phyloP scores from a whole-genome alignment of 176 grass and related monocot genomes.

The Ampelocalamus luodianensis region DNA sequence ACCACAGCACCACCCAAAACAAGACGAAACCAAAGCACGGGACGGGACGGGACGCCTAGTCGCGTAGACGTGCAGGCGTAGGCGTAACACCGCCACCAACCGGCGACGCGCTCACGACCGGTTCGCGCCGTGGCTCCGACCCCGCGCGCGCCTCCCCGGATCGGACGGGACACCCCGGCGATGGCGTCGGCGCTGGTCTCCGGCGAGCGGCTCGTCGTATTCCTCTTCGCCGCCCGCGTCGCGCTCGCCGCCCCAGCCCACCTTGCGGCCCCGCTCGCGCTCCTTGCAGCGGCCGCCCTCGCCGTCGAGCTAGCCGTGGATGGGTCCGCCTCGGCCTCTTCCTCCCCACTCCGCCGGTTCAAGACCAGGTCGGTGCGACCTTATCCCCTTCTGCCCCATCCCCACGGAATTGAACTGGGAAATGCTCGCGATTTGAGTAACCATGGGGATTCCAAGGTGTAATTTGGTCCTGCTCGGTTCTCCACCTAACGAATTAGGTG shows the following conservation, averaged over 20 bases:
- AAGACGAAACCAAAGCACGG: no score
- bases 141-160: neutral
- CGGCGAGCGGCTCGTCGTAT: conserved; percentile 81
- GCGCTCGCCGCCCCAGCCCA: conserved; percentile 57
- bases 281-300: conserved; percentile 58
- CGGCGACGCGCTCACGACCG: no score
- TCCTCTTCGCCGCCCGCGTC: conserved; percentile 82
- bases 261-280: conserved; percentile 56
- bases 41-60: no score
- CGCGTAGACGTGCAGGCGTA: no score
- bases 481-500: neutral
- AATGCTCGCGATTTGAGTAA: neutral
- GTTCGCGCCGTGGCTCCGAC: no score
- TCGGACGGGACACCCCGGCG: neutral
- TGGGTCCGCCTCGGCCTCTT: neutral
- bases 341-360: conserved; percentile 55
- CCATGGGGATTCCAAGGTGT: neutral
- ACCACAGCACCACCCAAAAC: no score
- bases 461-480: neutral
- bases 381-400: no score
- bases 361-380: conserved; percentile 57
- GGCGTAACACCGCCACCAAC: no score
- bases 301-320: conserved; percentile 76
- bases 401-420: neutral
- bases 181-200: conserved; percentile 44